These are phyloP conservation scores for Xeromyces bisporus DNA, from an alignment of 495 filamentous ascomycete species.

Conservation along the genomic window DNA sequence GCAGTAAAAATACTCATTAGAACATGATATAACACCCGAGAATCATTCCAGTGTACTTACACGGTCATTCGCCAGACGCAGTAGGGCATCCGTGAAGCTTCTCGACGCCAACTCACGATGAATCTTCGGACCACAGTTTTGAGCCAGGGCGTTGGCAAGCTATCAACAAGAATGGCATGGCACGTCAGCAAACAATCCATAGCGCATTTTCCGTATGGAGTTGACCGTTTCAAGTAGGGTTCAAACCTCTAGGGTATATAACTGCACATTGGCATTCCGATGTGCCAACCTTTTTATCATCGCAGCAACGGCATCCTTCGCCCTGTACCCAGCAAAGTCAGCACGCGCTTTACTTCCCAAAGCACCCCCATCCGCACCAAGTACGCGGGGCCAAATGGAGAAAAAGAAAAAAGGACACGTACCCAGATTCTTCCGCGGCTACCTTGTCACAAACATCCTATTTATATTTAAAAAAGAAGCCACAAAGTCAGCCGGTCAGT, in stretches of 20 bases:
- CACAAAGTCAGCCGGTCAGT: constrained; percentile 1
- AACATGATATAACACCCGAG: too few relatives aligned
- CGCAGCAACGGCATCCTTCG: constrained; percentile 83
- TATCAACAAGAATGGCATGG: constrained; percentile 8
- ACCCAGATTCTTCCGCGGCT: constrained; percentile 44
- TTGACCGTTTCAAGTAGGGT: too few relatives aligned
- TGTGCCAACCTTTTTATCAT: constrained; percentile 94
- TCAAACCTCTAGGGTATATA: constrained; percentile 86
- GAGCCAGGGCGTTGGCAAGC: constrained; percentile 82
- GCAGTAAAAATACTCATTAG: constrained; percentile 1
- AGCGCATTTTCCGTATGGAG: neutral
- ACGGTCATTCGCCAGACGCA: constrained; percentile 78
- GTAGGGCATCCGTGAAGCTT: constrained; percentile 87
- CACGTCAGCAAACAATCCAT: neutral
- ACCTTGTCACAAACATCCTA: constrained; percentile 96
- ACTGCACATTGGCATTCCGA: constrained; percentile 96
- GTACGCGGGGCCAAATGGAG: neutral
- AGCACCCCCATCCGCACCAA: too few relatives aligned
- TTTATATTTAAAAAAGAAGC: constrained; percentile 7
- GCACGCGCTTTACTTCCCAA: too few relatives aligned
- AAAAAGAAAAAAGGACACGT: constrained; percentile 10
- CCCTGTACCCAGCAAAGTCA: constrained; percentile 21
- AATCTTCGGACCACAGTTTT: constrained; percentile 85
- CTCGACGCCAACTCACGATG: constrained; percentile 86
- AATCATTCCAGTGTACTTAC: constrained; percentile 28